Conservation (phyloP, 805 yeast species). For the Candida nonsorbophila region DNA sequence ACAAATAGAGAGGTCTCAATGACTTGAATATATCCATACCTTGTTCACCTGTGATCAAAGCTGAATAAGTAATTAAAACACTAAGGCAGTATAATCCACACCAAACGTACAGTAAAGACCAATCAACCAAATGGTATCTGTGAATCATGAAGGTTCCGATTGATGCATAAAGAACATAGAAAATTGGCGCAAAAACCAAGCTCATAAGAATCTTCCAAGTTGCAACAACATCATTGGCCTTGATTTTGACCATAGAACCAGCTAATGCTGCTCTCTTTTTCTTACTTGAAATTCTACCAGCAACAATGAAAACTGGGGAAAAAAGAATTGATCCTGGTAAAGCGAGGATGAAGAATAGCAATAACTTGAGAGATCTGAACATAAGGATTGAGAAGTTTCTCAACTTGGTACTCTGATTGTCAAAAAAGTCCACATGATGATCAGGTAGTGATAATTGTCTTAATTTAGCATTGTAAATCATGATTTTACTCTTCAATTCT, state of each 20-base stretch:
- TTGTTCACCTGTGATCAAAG: slow-evolving; percentile 84
- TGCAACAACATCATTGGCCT: slow-evolving; percentile 91
- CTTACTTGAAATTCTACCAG: slow-evolving; percentile 65
- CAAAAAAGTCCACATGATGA: slow-evolving; percentile 54
- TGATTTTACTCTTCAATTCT: slow-evolving; percentile 55
- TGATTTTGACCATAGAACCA: slow-evolving; percentile 81
- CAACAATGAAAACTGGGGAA: slow-evolving; percentile 79
- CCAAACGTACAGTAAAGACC: slow-evolving; percentile 33
- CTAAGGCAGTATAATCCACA: slow-evolving; percentile 54
- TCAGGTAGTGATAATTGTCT: slow-evolving; percentile 48
- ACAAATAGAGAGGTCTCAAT: slow-evolving; percentile 70
- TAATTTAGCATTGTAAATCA: slow-evolving; percentile 61
- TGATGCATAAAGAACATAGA: slow-evolving; percentile 76
- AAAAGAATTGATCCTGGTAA: slow-evolving; percentile 87
- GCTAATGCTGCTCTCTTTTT: slow-evolving; percentile 80
- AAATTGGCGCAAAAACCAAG: slow-evolving; percentile 81
- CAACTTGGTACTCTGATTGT: slow-evolving; percentile 40
- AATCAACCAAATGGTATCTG: slow-evolving; percentile 11
- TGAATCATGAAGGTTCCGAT: slow-evolving; percentile 42
- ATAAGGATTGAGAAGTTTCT: slow-evolving; percentile 49
- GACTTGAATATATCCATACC: slow-evolving; percentile 88
- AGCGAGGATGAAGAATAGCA: slow-evolving; percentile 56
- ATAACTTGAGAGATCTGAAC: slow-evolving; percentile 51
- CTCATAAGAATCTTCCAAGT: slow-evolving; percentile 94
- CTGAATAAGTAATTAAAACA: slow-evolving; percentile 78